Evolutionary conservation across 768 basidiomycete genomes (phyloP), one percentile per base, ranked within the genome.

Genomic region (Paxillus rubicundulus): DNA sequence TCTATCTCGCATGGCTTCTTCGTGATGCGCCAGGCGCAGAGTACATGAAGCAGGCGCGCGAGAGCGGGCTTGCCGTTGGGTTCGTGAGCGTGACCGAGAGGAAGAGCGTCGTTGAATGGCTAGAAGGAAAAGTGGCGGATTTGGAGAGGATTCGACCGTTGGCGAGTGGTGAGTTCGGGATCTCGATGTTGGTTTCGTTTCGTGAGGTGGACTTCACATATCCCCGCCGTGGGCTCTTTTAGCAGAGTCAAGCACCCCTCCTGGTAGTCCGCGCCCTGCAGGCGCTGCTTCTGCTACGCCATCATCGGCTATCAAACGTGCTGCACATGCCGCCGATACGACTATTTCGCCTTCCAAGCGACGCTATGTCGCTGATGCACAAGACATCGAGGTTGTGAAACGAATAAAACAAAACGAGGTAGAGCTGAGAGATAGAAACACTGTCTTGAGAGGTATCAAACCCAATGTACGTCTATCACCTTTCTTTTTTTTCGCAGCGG

Each of bases 1-100:
- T 98, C 9, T 87, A 89, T 60, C 76, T 95, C n/a, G 86, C 88
- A 27, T 98, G 87, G 88, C 72, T 85, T 4, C 76, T 87, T 30
- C 76, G 82, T 42, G 89, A 91, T 65, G 81, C 82, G 0, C 76
- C 82, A 0, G 82, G 84, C 28, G 89, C 87, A 14, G 92, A 95
- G 58, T 98, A 98, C 72, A 84, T 96, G 82, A 87, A 86, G 64
- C 85, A 89, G 61, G 86, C 87, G 2, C 77, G 90, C 49, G 87
- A 89, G 62, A 78, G 78, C 39, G 88, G 90, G 1, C 71, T 93
- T 28, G 75, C 82, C 2, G 79, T 84, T 36, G 86, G 87, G 0
- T 82, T 92, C 65, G 91, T 98, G 36, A 85, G 88, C 59, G 83
- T 92, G 32, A 91, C 92, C 3, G 94, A 97, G 70, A 76, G 94